Conservation (phyloP, 2,329 filamentous ascomycete species). For the Hypomyces perniciosus region DNA sequence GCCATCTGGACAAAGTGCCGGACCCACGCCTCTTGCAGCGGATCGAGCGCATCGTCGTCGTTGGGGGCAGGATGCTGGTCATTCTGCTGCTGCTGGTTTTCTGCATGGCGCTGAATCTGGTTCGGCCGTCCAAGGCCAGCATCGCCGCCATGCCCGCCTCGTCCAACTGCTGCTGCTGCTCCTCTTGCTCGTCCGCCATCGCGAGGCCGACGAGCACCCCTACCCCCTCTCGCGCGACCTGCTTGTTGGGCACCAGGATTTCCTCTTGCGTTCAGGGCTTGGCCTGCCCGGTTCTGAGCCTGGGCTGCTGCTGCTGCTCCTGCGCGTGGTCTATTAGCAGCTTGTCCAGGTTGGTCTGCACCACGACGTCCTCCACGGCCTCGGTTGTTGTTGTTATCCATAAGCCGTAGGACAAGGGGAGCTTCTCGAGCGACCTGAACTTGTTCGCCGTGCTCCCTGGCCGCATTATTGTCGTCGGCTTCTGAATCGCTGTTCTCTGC, state of each 20-base stretch:
- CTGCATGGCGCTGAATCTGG: conserved; percentile 17
- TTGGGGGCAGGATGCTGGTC: not conserved
- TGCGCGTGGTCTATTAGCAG: not conserved
- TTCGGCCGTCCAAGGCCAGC: conserved; percentile 14
- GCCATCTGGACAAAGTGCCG: conserved; percentile 50
- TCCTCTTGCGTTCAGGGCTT: conserved; percentile 5
- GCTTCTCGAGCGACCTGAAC: conserved; percentile 49
- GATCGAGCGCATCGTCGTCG: conserved; percentile 32
- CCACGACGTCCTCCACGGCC: conserved; percentile 16
- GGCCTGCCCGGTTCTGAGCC: conserved; percentile 2
- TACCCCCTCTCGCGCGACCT: conserved; percentile 8
- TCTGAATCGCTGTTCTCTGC: conserved; percentile 6
- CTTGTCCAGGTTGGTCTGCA: conserved; percentile 1
- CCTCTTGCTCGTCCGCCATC: conserved; percentile 10
- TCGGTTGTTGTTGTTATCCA: conserved; percentile 26
- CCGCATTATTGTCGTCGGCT: conserved; percentile 28
- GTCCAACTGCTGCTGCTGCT: conserved; percentile 8
- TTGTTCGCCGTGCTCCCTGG: conserved; percentile 18
- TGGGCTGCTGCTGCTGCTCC: conserved; percentile 7
- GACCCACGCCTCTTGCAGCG: conserved; percentile 47
- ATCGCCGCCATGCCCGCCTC: conserved; percentile 14
- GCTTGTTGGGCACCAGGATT: not conserved
- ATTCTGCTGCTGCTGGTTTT: not conserved
- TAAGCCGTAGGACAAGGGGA: conserved; percentile 50
- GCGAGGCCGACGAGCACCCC: conserved; percentile 3